Conservation (phyloP, 1,284 basidiomycete genomes). For the Ustilago loliicola region DNA sequence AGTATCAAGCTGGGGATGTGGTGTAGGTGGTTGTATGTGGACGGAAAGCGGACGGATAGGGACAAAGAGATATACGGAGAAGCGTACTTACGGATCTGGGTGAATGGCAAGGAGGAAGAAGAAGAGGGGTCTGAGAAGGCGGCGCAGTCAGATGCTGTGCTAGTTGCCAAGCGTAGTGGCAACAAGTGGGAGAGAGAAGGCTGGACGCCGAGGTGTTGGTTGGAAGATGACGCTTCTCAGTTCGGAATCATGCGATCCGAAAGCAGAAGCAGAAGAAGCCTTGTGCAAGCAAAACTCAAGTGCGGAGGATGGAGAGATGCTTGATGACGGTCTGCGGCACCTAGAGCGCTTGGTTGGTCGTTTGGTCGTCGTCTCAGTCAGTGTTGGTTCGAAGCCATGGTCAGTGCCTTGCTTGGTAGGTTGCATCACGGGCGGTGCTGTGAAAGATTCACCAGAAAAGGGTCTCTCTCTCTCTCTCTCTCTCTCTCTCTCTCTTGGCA, state of each 20-base stretch:
- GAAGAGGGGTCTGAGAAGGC: conserved; percentile 1
- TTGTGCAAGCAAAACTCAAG: background rate
- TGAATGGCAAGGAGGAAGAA: background rate
- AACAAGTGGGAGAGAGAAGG: background rate
- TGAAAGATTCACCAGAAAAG: background rate
- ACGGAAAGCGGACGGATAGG: background rate
- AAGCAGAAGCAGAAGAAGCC: background rate
- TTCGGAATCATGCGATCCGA: conserved; percentile 1
- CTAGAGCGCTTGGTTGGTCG: background rate
- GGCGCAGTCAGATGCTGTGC: conserved; percentile 7
- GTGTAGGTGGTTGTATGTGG: background rate
- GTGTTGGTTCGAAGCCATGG: conserved; percentile 3
- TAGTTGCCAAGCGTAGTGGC: background rate
- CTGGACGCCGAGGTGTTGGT: background rate
- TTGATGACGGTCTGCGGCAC: conserved; percentile 4
- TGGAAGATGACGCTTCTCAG: background rate
- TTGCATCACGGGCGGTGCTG: background rate
- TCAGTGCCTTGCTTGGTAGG: too few relatives aligned
- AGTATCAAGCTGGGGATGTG: background rate
- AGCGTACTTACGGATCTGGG: background rate
- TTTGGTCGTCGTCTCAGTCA: background rate
- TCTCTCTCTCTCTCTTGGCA: conserved; percentile 4
- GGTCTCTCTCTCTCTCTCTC: background rate
- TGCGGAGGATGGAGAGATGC: background rate
- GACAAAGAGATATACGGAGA: background rate